phyloP scores from a whole-genome alignment of 1,139 yeast species.

The Protomyces lactucae-debilis region DNA sequence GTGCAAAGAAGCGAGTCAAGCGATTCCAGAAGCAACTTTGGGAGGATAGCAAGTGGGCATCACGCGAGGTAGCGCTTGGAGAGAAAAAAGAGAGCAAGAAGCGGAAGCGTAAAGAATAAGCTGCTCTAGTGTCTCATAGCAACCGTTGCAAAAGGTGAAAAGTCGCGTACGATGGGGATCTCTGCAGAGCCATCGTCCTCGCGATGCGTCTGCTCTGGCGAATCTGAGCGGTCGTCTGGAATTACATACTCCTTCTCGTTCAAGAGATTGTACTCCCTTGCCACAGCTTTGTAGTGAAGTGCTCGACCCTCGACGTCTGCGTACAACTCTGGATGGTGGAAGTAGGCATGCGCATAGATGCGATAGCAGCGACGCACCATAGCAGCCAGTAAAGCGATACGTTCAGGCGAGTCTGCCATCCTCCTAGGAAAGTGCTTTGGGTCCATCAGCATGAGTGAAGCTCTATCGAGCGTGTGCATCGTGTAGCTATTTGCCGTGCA shows the following conservation, averaged over 20 bases:
- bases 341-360: slow-evolving; percentile 22
- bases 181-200: too few relatives aligned
- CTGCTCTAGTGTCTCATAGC: neutral
- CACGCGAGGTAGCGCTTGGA: neutral
- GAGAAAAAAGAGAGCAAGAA: neutral
- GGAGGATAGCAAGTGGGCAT: slow-evolving; percentile 14
- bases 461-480: slow-evolving; percentile 13
- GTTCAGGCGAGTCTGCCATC: neutral
- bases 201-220: neutral
- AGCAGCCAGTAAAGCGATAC: neutral
- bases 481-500: slow-evolving; percentile 14
- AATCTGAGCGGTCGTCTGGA: neutral
- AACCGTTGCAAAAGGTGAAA: neutral
- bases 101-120: neutral
- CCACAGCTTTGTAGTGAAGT: neutral
- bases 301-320: neutral
- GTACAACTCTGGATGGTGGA: slow-evolving; percentile 1
- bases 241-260: neutral
- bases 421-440: slow-evolving; percentile 3
- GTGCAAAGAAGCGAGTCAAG: slow-evolving; percentile 73
- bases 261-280: neutral
- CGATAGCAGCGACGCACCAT: slow-evolving; percentile 17
- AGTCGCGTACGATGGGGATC: neutral
- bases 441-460: slow-evolving; percentile 1
- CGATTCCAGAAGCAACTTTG: slow-evolving; percentile 82